A percentile compares a stretch with the other conserved stretches of the same genome.
Evolutionary conservation across 176 grass and related monocot genomes (phyloP).

Genomic region (Musa acuminata): DNA sequence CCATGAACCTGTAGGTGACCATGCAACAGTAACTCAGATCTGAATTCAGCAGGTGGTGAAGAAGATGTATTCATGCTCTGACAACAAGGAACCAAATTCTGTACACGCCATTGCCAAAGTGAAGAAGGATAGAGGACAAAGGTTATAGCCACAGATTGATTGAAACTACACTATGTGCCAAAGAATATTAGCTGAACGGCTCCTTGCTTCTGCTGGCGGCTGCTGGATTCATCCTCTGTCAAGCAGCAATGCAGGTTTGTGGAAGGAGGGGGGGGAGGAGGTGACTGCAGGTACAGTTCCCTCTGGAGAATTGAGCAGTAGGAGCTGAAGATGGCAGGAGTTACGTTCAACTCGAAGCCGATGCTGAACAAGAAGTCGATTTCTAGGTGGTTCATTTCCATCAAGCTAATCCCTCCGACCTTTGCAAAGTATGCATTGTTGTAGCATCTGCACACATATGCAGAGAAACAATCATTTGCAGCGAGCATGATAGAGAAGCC

Average conservation of each 20-base stretch:
- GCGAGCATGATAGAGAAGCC: too few species aligned
- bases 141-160: too few species aligned
- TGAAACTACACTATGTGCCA: not conserved
- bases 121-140: too few species aligned
- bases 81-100: too few species aligned
- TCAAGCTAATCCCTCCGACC: constrained; percentile 42
- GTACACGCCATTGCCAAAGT: too few species aligned
- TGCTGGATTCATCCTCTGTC: constrained; percentile 6
- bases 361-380: constrained; percentile 56
- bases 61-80: too few species aligned
- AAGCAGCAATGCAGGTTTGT: not conserved
- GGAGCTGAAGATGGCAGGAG: constrained; percentile 39
- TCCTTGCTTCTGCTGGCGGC: constrained; percentile 5
- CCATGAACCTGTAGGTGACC: not conserved
- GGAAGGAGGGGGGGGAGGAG: not conserved
- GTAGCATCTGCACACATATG: constrained; percentile 35
- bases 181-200: not conserved
- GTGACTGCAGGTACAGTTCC: constrained; percentile 18
- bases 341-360: constrained; percentile 58
- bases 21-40: too few species aligned
- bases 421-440: constrained; percentile 71
- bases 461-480: not conserved
- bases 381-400: constrained; percentile 69
- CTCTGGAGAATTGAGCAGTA: constrained; percentile 53
- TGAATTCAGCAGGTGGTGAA: too few species aligned